A percentile compares a stretch with the other conserved stretches of the same genome.
These are phyloP conservation scores for Pseudohalonectria lignicola DNA, from an alignment of 2,329 filamentous ascomycete species.

Conservation along the genomic window DNA sequence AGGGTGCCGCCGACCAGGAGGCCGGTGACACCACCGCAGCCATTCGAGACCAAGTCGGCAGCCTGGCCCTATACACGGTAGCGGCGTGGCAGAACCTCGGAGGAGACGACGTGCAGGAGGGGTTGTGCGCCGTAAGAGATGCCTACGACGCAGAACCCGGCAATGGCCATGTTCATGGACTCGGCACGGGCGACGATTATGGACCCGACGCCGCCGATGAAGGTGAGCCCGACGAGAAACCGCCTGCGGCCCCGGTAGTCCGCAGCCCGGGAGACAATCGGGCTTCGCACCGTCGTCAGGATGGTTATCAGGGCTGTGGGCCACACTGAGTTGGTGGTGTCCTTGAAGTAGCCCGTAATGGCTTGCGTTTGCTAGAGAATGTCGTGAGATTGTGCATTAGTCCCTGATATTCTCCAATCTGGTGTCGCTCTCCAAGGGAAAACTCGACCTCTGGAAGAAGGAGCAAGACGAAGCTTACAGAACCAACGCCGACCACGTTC, in stretches of 20 bases:
- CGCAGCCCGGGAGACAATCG: constrained; percentile 24
- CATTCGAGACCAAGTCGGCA: constrained; percentile 16
- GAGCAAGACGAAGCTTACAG: too few species aligned
- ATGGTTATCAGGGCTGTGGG: constrained; percentile 23
- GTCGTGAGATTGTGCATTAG: too few species aligned
- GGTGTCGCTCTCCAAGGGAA: too few species aligned
- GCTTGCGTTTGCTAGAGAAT: too few species aligned
- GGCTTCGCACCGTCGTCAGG: constrained; percentile 21
- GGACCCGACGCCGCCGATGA: constrained; percentile 20
- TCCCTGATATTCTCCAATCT: too few species aligned
- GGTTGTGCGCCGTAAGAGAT: constrained; percentile 24
- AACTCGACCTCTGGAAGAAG: too few species aligned
- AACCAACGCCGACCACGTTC: constrained; percentile 21
- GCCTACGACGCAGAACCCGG: constrained; percentile 22
- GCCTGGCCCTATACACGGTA: constrained; percentile 24
- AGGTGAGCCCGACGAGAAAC: constrained; percentile 23
- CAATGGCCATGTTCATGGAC: constrained; percentile 23
- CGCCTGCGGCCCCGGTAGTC: constrained; percentile 31
- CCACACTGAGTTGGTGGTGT: constrained; percentile 17
- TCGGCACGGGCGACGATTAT: constrained; percentile 23
- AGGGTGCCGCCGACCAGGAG: constrained; percentile 23
- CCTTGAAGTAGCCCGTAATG: too few species aligned
- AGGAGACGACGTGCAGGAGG: constrained; percentile 24
- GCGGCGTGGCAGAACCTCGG: constrained; percentile 25
- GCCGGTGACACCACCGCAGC: constrained; percentile 17